Base-by-base conservation (phyloP, 768 basidiomycete species). In the Kwoniella pini region DNA sequence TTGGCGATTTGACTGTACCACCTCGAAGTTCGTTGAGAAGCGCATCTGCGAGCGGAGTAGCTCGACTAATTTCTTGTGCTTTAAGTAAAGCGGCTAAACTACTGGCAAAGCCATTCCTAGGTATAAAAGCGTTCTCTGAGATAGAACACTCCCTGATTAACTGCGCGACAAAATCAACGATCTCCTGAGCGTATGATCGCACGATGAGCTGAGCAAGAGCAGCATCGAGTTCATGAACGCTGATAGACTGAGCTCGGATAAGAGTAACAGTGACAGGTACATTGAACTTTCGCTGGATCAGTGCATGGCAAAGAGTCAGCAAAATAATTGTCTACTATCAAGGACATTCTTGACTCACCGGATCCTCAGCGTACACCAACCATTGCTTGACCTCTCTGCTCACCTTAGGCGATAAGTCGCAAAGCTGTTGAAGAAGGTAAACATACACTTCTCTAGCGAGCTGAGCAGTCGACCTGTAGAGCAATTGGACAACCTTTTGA, bases 301-400 rank as follows among this genome's bases (percentile, higher is more conserved):
- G 33, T 36, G 33, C 15, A 36, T 15, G 33, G 7, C 7, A 7
- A 36, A 7, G 7, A 36, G 33, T 7, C 7, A 36, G 15, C 7
- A 36, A 36, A 36, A 15, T 15, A 15, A 36, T 36, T 15, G 67
- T 58, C 30, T 15, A 63, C 54, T 42, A 45, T 66, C 51, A 66
- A 26, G n/a, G 28, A 22, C 21, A 26, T 21, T 44, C 28, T 31
- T n/a, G 44, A 81, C 85, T 57, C 57, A 93, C 92, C 81, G 94
- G 90, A 74, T 99, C 96, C 74, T 98, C 94, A 3, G 96, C 90
- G 74, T 92, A 96, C 44, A 97, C 81, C 48, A 99, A 81, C 96
- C 96, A 99, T 1, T 89, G 90, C 50, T 93, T 89, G 5, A 95
- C 96, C 80, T 99, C 96, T 78, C 93, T 93, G 17, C 89, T 90